Evolutionary conservation across 192 early-diverging fungal genomes (phyloP), one percentile per base, ranked within the genome.

Genomic region (Coemansia interrupta): DNA sequence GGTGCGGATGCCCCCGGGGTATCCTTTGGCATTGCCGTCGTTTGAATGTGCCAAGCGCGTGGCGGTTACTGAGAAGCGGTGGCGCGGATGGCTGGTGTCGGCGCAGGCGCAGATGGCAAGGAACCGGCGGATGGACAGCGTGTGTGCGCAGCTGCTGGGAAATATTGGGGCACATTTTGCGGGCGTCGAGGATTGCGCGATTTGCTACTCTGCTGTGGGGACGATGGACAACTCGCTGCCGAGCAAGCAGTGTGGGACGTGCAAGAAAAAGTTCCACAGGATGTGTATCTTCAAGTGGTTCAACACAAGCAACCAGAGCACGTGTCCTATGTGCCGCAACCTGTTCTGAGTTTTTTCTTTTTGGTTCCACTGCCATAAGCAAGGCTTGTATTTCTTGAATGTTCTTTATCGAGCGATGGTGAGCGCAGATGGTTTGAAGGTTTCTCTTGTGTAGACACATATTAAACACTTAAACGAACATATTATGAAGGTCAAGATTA

Each of bases 171-270:
- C 93, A 36, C 94, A 95, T 65, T 96, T 98, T 79, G 87, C 91
- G 38, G 96, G 95, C n/a, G 88, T 95, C 30, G 96, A 97, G 62
- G 94, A 97, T 67, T 99, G 96, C 64, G 86, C 90, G 2, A 97
- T 99, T 64, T 98, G 95, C 79, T 99, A 98, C 67, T 96, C 93
- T 20, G 88, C 97, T 45, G 91, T 99, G 15, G 90, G 92, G 32
- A 83, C 91, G 3, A 78, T 90, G 54, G 95, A 97, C 72, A 81
- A 87, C 51, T 85, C 87, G 14, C 66, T 97, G 50, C 97, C 97
- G 8, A 88, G 71, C 51, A 94, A 94, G 73, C 85, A 86, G 43
- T 99, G 97, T 77, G 75, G 80, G 40, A 96, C 93, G 0, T 99
- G 97, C 70, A 96, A 97, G 68, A 87, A 99, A 68, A 83, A 85